These are phyloP conservation scores for Madurella mycetomatis DNA, from an alignment of 2,329 filamentous ascomycete genomes.

Conservation along the genomic window DNA sequence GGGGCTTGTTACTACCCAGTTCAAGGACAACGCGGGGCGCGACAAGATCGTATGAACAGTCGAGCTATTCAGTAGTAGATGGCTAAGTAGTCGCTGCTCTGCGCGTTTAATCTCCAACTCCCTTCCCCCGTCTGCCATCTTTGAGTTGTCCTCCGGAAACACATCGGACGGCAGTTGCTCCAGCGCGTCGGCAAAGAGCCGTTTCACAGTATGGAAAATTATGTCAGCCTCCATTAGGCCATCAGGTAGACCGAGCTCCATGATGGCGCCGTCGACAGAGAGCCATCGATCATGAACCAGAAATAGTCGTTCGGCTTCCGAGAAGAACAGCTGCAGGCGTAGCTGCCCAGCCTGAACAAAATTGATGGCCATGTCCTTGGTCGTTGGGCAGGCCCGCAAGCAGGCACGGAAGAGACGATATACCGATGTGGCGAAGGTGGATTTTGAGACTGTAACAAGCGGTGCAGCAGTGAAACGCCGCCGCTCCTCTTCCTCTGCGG, in stretches of 20 bases:
- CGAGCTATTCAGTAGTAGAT: neutral
- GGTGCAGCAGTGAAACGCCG: constrained; percentile 3
- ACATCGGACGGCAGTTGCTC: constrained; percentile 9
- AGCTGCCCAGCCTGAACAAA: constrained; percentile 19
- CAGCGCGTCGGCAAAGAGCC: constrained; percentile 15
- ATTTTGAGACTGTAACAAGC: neutral
- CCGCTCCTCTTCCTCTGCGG: constrained; percentile 20
- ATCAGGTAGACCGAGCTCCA: constrained; percentile 11
- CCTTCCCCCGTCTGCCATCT: neutral
- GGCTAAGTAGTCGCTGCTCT: constrained; percentile 12
- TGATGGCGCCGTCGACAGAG: neutral
- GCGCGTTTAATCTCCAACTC: constrained; percentile 7
- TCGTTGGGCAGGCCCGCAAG: constrained; percentile 11
- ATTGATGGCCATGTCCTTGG: neutral
- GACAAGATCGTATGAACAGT: neutral
- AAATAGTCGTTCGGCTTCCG: neutral
- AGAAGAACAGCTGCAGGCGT: constrained; percentile 11
- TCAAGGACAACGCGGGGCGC: neutral
- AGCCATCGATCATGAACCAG: constrained; percentile 17
- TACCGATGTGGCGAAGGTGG: constrained; percentile 3
- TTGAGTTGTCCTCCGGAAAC: neutral
- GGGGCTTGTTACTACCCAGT: neutral
- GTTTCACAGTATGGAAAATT: constrained; percentile 12
- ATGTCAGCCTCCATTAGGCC: constrained; percentile 1
- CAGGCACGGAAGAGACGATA: constrained; percentile 15